Evolutionary conservation across 2,329 filamentous ascomycete species (phyloP).

Genomic region (Paecilomyces formosus): DNA sequence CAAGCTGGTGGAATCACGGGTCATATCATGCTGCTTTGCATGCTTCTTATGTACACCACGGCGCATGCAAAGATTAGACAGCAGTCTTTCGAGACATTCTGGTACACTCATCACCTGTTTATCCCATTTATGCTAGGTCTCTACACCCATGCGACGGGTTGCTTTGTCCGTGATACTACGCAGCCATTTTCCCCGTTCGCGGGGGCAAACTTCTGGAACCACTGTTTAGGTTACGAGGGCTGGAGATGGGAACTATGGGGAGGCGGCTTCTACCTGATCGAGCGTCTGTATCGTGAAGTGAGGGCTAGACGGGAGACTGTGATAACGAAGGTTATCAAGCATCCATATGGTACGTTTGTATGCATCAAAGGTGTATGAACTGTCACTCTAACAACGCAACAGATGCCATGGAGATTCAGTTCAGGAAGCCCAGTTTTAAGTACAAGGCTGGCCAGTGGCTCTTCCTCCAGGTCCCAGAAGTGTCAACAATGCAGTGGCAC

Average conservation of each 20-base stretch:
- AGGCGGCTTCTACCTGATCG: slow-evolving; percentile 75
- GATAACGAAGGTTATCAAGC: slow-evolving; percentile 88
- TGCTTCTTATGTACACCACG: slow-evolving; percentile 97
- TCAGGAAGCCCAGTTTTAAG: slow-evolving; percentile 89
- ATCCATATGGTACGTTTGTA: slow-evolving; percentile 70
- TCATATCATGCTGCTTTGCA: slow-evolving; percentile 97
- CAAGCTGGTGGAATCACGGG: slow-evolving; percentile 88
- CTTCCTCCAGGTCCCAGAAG: slow-evolving; percentile 84
- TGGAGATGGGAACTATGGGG: slow-evolving; percentile 95
- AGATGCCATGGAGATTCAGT: slow-evolving; percentile 96
- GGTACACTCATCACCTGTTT: slow-evolving; percentile 99
- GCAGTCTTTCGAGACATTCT: slow-evolving; percentile 96
- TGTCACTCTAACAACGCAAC: slow-evolving; percentile 17
- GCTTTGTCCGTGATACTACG: slow-evolving; percentile 82
- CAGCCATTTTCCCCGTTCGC: slow-evolving; percentile 75
- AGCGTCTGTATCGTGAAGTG: slow-evolving; percentile 87
- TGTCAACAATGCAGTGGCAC: slow-evolving; percentile 92
- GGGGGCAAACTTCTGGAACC: slow-evolving; percentile 72
- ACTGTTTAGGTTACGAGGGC: slow-evolving; percentile 90
- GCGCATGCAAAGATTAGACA: slow-evolving; percentile 89
- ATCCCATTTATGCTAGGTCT: slow-evolving; percentile 88
- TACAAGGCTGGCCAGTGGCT: slow-evolving; percentile 99
- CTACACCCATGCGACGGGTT: slow-evolving; percentile 92
- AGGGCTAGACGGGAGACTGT: slow-evolving; percentile 74
- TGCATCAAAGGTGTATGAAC: not conserved